Percentiles rank a stretch among this genome's conserved stretches.
These are phyloP conservation scores for Forsythia viridissima DNA, from an alignment of 257 asterid species.

Conservation along the genomic window DNA sequence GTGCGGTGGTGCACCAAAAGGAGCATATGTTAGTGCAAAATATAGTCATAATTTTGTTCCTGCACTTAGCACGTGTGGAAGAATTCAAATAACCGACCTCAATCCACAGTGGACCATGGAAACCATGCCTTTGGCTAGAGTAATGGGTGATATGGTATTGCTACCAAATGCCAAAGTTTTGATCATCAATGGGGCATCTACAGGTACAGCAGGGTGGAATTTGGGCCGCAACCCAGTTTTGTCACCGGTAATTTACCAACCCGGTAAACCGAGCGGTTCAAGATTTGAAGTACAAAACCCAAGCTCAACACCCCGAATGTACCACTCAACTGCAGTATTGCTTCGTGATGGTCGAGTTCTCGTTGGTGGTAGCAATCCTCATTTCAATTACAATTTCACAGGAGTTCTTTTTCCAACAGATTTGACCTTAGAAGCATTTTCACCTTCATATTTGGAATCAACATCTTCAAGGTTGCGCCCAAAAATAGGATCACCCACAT, in stretches of 20 bases:
- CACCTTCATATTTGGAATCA: constrained; percentile 19
- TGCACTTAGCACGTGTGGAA: constrained; percentile 44
- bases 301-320: constrained; percentile 38
- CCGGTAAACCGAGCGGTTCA: constrained; percentile 1
- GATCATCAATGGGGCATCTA: constrained; percentile 41
- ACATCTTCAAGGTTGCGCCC: neutral
- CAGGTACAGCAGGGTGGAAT: constrained; percentile 47
- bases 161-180: constrained; percentile 42
- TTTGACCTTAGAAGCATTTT: constrained; percentile 13
- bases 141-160: constrained; percentile 55
- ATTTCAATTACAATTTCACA: constrained; percentile 14
- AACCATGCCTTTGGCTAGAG: constrained; percentile 45
- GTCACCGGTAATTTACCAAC: constrained; percentile 35
- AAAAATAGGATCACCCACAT: neutral
- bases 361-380: constrained; percentile 48
- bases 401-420: constrained; percentile 14
- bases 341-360: constrained; percentile 46
- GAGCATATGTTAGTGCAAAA: constrained; percentile 17
- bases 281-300: constrained; percentile 34
- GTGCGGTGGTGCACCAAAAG: constrained; percentile 52
- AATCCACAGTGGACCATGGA: constrained; percentile 54
- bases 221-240: constrained; percentile 35
- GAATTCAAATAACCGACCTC: constrained; percentile 36
- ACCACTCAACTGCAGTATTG: constrained; percentile 44
- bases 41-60: constrained; percentile 21